These are phyloP conservation scores for Chaetoscypha palmicola DNA, from an alignment of 2,329 filamentous ascomycete genomes.

Conservation along the genomic window DNA sequence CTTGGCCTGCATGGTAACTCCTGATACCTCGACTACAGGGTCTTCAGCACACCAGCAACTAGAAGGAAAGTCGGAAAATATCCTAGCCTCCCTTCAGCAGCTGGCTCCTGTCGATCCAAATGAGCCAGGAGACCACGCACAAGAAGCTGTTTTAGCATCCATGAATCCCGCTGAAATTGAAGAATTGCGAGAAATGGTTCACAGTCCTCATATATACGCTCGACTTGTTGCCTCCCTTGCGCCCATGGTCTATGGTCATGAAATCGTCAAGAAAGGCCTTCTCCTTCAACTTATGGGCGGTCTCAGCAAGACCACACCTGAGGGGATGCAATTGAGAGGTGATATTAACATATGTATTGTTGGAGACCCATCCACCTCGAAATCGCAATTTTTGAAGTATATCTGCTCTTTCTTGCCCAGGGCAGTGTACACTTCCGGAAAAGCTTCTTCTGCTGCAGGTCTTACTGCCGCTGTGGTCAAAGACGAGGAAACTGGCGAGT, in stretches of 20 bases:
- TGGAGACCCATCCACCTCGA: constrained; percentile 92
- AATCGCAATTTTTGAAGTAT: constrained; percentile 97
- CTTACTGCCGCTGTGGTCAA: constrained; percentile 95
- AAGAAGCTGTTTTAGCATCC: constrained; percentile 78
- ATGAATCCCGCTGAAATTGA: constrained; percentile 84
- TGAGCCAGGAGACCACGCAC: constrained; percentile 74
- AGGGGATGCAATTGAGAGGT: constrained; percentile 91
- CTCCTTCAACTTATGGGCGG: constrained; percentile 94
- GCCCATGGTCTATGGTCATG: constrained; percentile 94
- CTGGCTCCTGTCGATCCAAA: constrained; percentile 58
- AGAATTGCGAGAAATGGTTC: constrained; percentile 86
- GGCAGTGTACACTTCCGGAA: constrained; percentile 94
- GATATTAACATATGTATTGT: constrained; percentile 99
- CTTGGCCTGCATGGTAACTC: constrained; percentile 90
- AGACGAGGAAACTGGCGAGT: constrained; percentile 96
- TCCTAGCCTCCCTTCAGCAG: constrained; percentile 77
- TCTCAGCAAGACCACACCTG: constrained; percentile 82
- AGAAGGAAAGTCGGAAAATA: constrained; percentile 71
- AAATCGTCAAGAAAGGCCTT: constrained; percentile 95
- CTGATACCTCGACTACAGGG: constrained; percentile 75
- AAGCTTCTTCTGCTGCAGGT: constrained; percentile 95
- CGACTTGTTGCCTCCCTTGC: constrained; percentile 89
- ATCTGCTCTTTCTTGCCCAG: constrained; percentile 95
- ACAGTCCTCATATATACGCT: constrained; percentile 91
- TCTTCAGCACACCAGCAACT: constrained; percentile 62